Percentiles rank a stretch among this genome's conserved stretches.
phyloP scores from a whole-genome alignment of 1,284 basidiomycete genomes.

The Irpex sp. region DNA sequence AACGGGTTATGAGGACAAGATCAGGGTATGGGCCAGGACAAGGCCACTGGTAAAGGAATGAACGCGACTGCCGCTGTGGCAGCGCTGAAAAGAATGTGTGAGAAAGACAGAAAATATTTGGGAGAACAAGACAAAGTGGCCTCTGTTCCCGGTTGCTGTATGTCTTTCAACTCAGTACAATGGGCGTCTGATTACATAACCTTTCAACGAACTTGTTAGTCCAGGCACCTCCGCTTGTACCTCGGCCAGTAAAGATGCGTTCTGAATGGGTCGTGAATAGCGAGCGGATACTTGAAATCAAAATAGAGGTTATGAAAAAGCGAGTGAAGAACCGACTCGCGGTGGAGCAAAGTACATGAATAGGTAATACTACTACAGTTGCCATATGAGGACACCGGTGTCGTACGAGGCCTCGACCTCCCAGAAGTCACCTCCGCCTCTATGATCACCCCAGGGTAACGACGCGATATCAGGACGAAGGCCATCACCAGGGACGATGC shows the following conservation, averaged over 20 bases:
- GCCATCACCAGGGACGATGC: not conserved
- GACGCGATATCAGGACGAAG: too few species aligned
- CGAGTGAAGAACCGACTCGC: not conserved
- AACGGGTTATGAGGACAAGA: not conserved
- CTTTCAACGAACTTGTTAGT: not conserved
- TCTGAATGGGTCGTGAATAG: too few species aligned
- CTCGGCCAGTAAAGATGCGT: not conserved
- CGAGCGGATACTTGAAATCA: not conserved
- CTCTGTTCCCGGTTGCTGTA: not conserved
- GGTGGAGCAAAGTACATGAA: not conserved
- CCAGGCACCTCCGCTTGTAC: not conserved
- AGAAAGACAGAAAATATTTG: slow-evolving; percentile 1
- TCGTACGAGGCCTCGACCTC: not conserved
- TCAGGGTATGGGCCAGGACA: not conserved
- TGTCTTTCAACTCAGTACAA: not conserved
- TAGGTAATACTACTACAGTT: not conserved
- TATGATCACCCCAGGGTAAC: too few species aligned
- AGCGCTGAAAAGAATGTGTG: slow-evolving; percentile 1
- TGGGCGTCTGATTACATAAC: not conserved
- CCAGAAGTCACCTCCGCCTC: too few species aligned
- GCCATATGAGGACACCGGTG: not conserved
- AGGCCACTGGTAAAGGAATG: not conserved
- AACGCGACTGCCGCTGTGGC: not conserved
- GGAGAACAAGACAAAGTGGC: slow-evolving; percentile 11
- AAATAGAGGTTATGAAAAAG: not conserved